Evolutionary conservation across 2,329 filamentous ascomycete species (phyloP).

Genomic region (Pyrenophora teres): DNA sequence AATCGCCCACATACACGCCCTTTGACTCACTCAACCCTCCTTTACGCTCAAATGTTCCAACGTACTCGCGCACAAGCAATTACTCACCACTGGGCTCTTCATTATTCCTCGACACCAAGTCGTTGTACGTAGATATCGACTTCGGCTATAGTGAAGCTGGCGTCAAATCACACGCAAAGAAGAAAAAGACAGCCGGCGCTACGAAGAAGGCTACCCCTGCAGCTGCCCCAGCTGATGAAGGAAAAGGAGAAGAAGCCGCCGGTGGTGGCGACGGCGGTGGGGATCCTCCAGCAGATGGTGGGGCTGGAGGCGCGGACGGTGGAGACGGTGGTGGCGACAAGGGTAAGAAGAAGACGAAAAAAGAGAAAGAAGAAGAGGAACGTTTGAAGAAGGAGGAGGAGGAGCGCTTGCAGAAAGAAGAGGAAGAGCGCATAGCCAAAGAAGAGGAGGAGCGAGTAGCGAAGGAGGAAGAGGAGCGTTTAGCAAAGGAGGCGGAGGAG

Average conservation of each 20-base stretch:
- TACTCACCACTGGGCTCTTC: slow-evolving; percentile 36
- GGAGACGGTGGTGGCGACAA: slow-evolving; percentile 40
- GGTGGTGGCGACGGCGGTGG: slow-evolving; percentile 43
- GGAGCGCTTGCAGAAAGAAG: slow-evolving; percentile 40
- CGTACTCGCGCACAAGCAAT: slow-evolving; percentile 36
- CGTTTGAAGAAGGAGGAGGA: slow-evolving; percentile 43
- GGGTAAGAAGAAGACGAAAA: slow-evolving; percentile 51
- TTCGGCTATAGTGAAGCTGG: slow-evolving; percentile 61
- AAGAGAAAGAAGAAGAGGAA: slow-evolving; percentile 47
- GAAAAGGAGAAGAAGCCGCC: slow-evolving; percentile 52
- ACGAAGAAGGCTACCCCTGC: slow-evolving; percentile 33
- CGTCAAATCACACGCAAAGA: slow-evolving; percentile 57
- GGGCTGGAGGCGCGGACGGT: slow-evolving; percentile 40
- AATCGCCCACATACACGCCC: slow-evolving; percentile 37
- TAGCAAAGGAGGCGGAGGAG: slow-evolving; percentile 47
- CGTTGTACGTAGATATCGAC: slow-evolving; percentile 56
- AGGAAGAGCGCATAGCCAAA: slow-evolving; percentile 42
- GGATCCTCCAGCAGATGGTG: slow-evolving; percentile 44
- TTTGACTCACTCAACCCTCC: slow-evolving; percentile 42
- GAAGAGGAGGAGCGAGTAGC: slow-evolving; percentile 45
- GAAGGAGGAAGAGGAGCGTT: slow-evolving; percentile 41
- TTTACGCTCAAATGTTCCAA: slow-evolving; percentile 34
- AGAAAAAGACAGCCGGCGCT: slow-evolving; percentile 54
- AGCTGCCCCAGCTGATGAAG: slow-evolving; percentile 50
- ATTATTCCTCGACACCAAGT: slow-evolving; percentile 40